Evolutionary conservation across 1,284 basidiomycete genomes (phyloP).

Genomic region (Prillingera fragicola): DNA sequence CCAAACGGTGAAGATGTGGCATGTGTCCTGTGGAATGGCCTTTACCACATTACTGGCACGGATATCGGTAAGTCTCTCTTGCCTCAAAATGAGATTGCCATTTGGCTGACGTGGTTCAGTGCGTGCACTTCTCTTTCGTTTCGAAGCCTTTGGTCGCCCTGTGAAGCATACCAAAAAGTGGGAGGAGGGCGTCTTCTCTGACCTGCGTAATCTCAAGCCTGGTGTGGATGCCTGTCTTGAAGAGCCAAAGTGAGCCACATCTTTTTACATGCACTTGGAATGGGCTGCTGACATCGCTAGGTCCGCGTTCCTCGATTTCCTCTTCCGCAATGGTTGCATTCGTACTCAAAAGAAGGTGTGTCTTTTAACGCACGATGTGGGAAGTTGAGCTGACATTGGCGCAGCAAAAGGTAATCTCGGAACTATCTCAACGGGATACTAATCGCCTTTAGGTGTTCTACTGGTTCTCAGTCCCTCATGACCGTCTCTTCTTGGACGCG

Average conservation of each 20-base stretch:
- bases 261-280: background rate
- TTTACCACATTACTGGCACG: slow-evolving; percentile 87
- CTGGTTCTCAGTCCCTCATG: slow-evolving; percentile 86
- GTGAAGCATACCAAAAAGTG: slow-evolving; percentile 44
- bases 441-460: slow-evolving; percentile 57
- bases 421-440: too few relatives aligned
- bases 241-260: slow-evolving; percentile 66
- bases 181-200: slow-evolving; percentile 87
- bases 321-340: slow-evolving; percentile 92
- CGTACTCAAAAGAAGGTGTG: slow-evolving; percentile 95
- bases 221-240: slow-evolving; percentile 83
- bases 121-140: slow-evolving; percentile 77
- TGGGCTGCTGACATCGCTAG: slow-evolving; percentile 13
- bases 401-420: slow-evolving; percentile 30
- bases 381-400: background rate
- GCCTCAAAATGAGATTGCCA: slow-evolving; percentile 46
- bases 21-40: slow-evolving; percentile 80
- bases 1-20: slow-evolving; percentile 80
- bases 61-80: slow-evolving; percentile 47
- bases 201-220: slow-evolving; percentile 83
- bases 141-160: slow-evolving; percentile 68
- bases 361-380: slow-evolving; percentile 34
- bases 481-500: slow-evolving; percentile 89
- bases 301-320: slow-evolving; percentile 67
- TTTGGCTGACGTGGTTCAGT: slow-evolving; percentile 49